phyloP scores from a whole-genome alignment of 495 filamentous ascomycete species.

The Podospora comata region DNA sequence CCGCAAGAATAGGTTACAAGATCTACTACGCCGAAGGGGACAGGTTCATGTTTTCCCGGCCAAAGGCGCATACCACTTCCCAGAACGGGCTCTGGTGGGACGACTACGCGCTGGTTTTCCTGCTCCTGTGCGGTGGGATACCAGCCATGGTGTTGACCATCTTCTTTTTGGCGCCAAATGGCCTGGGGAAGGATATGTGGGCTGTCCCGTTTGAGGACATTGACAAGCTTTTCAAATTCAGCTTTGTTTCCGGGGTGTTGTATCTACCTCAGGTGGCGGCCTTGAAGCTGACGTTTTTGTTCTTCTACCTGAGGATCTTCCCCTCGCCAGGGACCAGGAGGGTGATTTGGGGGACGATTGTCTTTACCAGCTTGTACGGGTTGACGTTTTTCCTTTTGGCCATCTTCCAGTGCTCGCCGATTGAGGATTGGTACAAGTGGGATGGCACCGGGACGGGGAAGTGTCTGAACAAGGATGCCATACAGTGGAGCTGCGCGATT shows the following conservation, averaged over 20 bases:
- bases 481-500: constrained; percentile 14
- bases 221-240: constrained; percentile 16
- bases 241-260: constrained; percentile 12
- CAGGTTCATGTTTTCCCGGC: neutral
- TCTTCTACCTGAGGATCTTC: constrained; percentile 25
- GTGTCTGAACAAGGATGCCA: constrained; percentile 32
- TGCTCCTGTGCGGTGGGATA: constrained; percentile 4
- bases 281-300: constrained; percentile 15
- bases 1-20: neutral
- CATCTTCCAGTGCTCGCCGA: constrained; percentile 31
- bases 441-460: constrained; percentile 25
- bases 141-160: constrained; percentile 11
- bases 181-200: constrained; percentile 19
- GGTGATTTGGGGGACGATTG: constrained; percentile 19
- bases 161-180: constrained; percentile 12
- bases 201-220: constrained; percentile 12
- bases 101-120: constrained; percentile 8
- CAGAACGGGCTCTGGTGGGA: constrained; percentile 8
- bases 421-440: constrained; percentile 31
- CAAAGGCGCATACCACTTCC: neutral
- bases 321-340: constrained; percentile 9
- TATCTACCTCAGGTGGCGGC: constrained; percentile 16
- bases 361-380: constrained; percentile 15
- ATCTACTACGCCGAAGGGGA: neutral
- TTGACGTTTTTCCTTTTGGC: constrained; percentile 15